These are phyloP conservation scores for Ogataea wickerhamii DNA, from an alignment of 805 yeast genomes.

Conservation along the genomic window DNA sequence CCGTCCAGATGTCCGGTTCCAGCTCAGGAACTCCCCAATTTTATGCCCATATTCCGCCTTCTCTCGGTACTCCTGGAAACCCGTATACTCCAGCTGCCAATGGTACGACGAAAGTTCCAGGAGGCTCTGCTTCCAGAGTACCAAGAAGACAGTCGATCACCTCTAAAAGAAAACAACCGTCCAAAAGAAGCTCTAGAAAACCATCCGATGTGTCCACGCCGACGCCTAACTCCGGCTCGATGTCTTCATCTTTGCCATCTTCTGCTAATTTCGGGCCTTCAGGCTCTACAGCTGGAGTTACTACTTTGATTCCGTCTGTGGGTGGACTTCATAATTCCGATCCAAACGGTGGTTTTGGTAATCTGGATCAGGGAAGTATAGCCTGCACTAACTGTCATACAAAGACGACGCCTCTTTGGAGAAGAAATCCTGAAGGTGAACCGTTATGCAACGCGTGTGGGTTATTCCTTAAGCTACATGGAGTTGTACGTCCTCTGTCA, in stretches of 20 bases:
- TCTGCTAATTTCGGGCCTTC: not conserved
- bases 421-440: constrained; percentile 87
- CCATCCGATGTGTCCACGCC: constrained; percentile 12
- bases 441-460: constrained; percentile 98
- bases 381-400: constrained; percentile 88
- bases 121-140: constrained; percentile 9
- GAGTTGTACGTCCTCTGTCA: constrained; percentile 90
- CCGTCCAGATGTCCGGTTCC: not conserved
- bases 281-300: constrained; percentile 5
- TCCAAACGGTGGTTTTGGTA: not conserved
- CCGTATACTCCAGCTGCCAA: not conserved
- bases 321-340: constrained; percentile 1
- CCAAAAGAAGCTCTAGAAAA: constrained; percentile 10
- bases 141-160: constrained; percentile 17
- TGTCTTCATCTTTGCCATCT: constrained; percentile 3
- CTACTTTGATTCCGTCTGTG: constrained; percentile 11
- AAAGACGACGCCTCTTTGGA: constrained; percentile 90
- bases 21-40: constrained; percentile 1
- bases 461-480: constrained; percentile 83
- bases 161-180: constrained; percentile 16
- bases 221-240: constrained; percentile 14
- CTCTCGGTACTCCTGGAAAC: not conserved
- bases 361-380: constrained; percentile 17
- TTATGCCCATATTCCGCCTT: constrained; percentile 1
- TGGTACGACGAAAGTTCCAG: not conserved